Percentiles rank a stretch among this genome's conserved stretches.
These are phyloP conservation scores for Trichoderma atrobrunneum DNA, from an alignment of 2,329 filamentous ascomycete genomes.

Conservation along the genomic window DNA sequence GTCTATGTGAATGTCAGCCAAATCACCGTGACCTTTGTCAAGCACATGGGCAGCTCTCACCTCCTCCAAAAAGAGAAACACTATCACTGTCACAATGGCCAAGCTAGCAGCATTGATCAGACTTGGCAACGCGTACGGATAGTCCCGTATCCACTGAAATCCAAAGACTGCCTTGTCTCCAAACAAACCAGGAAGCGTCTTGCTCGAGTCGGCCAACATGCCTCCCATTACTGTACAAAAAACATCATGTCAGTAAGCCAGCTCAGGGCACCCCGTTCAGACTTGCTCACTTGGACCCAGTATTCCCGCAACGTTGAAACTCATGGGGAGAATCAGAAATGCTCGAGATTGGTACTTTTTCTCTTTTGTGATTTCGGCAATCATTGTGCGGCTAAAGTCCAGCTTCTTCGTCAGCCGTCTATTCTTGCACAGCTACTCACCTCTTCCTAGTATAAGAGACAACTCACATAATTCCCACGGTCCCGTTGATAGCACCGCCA, in stretches of 20 bases:
- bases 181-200: slow-evolving; percentile 7
- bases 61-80: slow-evolving; percentile 69
- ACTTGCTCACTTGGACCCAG: neutral
- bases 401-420: slow-evolving; percentile 14
- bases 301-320: slow-evolving; percentile 1
- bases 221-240: neutral
- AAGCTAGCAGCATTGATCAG: slow-evolving; percentile 63
- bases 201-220: slow-evolving; percentile 4
- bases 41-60: slow-evolving; percentile 31
- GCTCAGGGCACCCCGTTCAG: neutral
- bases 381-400: slow-evolving; percentile 42
- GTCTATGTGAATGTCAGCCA: slow-evolving; percentile 31
- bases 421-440: neutral
- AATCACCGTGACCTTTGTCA: neutral
- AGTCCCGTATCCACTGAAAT: slow-evolving; percentile 56
- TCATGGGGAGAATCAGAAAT: slow-evolving; percentile 9
- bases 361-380: slow-evolving; percentile 48
- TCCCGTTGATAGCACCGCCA: slow-evolving; percentile 56
- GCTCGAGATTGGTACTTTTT: slow-evolving; percentile 36
- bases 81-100: slow-evolving; percentile 49
- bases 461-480: slow-evolving; percentile 48
- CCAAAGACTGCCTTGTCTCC: slow-evolving; percentile 9
- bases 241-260: neutral
- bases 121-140: slow-evolving; percentile 69
- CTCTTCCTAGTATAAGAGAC: neutral